These are phyloP conservation scores for Stephania cephalantha DNA, from an alignment of 164 flowering plant genomes.

Conservation along the genomic window DNA sequence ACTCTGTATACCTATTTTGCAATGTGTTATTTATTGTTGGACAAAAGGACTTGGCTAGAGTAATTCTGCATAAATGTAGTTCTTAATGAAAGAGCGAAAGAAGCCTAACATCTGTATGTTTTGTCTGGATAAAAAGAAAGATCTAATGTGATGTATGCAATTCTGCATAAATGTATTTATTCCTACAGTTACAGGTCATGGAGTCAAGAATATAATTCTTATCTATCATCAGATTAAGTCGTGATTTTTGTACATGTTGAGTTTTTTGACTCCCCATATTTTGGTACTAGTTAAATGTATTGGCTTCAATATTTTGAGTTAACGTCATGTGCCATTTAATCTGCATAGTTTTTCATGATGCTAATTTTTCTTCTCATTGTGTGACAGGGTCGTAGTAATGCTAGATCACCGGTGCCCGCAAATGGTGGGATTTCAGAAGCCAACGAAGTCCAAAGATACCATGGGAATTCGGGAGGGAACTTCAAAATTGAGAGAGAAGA, in stretches of 20 bases:
- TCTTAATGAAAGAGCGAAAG: no score
- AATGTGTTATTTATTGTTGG: no score
- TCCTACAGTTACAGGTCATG: no score
- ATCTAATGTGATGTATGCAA: no score
- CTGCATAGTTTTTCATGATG: neutral
- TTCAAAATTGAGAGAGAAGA: slow-evolving; percentile 80
- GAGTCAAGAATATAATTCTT: no score
- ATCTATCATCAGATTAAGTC: neutral
- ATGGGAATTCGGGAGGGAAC: slow-evolving; percentile 35
- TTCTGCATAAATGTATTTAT: no score
- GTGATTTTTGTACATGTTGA: neutral
- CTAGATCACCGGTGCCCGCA: slow-evolving; percentile 25
- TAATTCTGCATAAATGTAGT: no score
- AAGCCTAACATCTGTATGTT: no score
- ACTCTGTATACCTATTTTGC: no score
- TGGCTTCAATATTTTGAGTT: neutral
- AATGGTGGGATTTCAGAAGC: slow-evolving; percentile 39
- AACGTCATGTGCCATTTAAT: neutral
- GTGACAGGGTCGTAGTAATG: slow-evolving; percentile 19
- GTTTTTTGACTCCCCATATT: neutral
- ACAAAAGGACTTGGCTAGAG: no score
- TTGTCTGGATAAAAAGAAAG: no score
- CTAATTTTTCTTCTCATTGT: neutral
- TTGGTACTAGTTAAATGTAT: neutral
- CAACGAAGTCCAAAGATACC: slow-evolving; percentile 29